A percentile compares a stretch with the other conserved stretches of the same genome.
Evolutionary conservation across 2,329 filamentous ascomycete species (phyloP).

Genomic region (Fusarium sp.): DNA sequence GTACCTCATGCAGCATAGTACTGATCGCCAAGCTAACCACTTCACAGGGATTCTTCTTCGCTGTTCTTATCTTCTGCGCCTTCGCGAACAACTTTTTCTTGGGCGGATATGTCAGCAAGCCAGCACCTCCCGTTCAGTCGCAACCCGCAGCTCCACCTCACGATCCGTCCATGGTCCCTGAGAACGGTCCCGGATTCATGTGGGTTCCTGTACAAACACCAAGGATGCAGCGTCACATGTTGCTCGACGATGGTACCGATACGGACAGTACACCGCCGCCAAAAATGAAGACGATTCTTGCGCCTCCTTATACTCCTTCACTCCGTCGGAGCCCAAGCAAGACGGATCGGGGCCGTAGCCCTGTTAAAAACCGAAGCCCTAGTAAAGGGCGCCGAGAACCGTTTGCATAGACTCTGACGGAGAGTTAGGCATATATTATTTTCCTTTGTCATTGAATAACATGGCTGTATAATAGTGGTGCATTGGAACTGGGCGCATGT

Average conservation of each 20-base stretch:
- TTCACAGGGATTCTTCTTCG: constrained; percentile 60
- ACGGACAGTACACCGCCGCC: constrained; percentile 61
- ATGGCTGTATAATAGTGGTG: constrained; percentile 37
- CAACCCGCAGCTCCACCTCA: constrained; percentile 32
- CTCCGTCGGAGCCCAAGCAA: constrained; percentile 60
- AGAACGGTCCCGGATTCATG: constrained; percentile 56
- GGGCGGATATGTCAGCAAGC: constrained; percentile 47
- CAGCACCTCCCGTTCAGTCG: constrained; percentile 41
- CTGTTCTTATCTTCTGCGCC: constrained; percentile 59
- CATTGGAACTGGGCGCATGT: constrained; percentile 31
- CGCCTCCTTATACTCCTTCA: constrained; percentile 58
- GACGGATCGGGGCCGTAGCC: constrained; percentile 59
- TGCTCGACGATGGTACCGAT: constrained; percentile 59
- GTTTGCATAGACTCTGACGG: constrained; percentile 3
- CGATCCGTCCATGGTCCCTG: constrained; percentile 42
- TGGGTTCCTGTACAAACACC: constrained; percentile 63
- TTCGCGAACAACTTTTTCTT: constrained; percentile 62
- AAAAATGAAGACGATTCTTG: constrained; percentile 53
- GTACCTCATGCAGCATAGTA: constrained; percentile 32
- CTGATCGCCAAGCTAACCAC: constrained; percentile 14
- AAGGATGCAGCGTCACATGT: constrained; percentile 53
- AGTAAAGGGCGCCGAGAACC: constrained; percentile 45
- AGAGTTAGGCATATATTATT: background rate
- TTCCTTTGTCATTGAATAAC: constrained; percentile 12
- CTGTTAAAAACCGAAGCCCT: constrained; percentile 56